Evolutionary conservation across 1,284 basidiomycete genomes (phyloP), one percentile per base, ranked within the genome.

Genomic region (Apiotrichum gracile): DNA sequence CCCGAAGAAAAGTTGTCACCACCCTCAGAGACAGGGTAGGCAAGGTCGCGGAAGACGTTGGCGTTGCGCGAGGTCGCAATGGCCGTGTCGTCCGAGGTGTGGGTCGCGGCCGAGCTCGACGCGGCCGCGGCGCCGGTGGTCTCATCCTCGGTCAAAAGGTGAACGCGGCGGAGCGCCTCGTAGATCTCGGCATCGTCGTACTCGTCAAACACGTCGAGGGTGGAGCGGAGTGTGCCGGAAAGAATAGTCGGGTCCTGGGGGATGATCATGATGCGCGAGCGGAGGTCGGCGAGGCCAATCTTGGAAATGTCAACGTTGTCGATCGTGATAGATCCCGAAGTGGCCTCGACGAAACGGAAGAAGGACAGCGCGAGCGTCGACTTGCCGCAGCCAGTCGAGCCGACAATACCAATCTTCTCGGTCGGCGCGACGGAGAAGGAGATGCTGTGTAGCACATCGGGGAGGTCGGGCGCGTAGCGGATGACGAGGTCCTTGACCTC

Each of bases 1-100:
- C 91, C 91, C 7, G 87, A 86, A 0, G 87, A 91, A 70, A 94
- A 93, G 74, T 94, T 96, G 41, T 93, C 91, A n/a, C 91, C 91
- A 16, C 71, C 70, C 55, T 76, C 75, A 26, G 63, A 68, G 12
- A 96, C 90, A 16, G 83, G 73, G 1, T 86, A 88, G 56, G 91
- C 88, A 3, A 97, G 79, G 68, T 91, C 85, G 31, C 83, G 82
- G 82, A 96, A 96, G 5, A 91, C 83, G 60, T 92, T 92, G 33
- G 76, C 79, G 65, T 94, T 94, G 54, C 88, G 76, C 5, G 70
- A n/a, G n/a, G n/a, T 79, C 9, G 77, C 76, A n/a, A 76, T 43
- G 17, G 38, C 31, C 4, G 46, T 49, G 33, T 31, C 25, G 34
- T 34, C 80, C n/a, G 51, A 52, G 4, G 33, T 63, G 14, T 57